phyloP scores from a whole-genome alignment of 176 grass and related monocot genomes.

The Cocos nucifera region DNA sequence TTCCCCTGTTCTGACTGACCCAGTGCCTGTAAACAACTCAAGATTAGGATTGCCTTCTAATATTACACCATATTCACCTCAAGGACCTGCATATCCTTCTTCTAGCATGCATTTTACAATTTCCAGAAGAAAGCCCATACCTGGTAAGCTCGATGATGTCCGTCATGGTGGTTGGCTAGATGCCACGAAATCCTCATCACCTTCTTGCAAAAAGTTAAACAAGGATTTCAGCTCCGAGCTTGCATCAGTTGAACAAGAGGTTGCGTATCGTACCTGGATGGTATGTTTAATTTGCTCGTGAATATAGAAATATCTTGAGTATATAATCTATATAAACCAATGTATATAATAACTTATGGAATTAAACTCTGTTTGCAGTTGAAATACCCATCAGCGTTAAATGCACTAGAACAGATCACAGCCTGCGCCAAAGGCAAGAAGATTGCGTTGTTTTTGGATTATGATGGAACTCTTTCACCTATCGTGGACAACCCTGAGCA shows the following conservation, averaged over 20 bases:
- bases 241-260: conserved; percentile 7
- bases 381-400: conserved; percentile 47
- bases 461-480: conserved; percentile 44
- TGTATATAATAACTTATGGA: too few species aligned
- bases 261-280: conserved; percentile 27
- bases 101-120: conserved; percentile 27
- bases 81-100: conserved; percentile 31
- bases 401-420: conserved; percentile 31
- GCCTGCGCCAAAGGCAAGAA: conserved; percentile 23
- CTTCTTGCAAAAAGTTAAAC: conserved; percentile 16
- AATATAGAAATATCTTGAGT: too few species aligned
- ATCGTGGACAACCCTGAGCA: conserved; percentile 46
- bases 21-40: conserved; percentile 30
- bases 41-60: conserved; percentile 43
- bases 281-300: conserved; percentile 16
- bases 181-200: conserved; percentile 42
- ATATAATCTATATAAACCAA: too few species aligned
- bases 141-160: conserved; percentile 51
- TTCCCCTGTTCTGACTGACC: conserved; percentile 71
- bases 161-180: conserved; percentile 40
- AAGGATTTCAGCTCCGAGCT: conserved; percentile 4
- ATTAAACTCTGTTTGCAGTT: conserved; percentile 23
- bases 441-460: conserved; percentile 42
- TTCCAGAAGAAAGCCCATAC: conserved; percentile 26
- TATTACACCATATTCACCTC: conserved; percentile 49